phyloP scores from a whole-genome alignment of 176 grass and related monocot species.

The Luzula sylvatica region DNA sequence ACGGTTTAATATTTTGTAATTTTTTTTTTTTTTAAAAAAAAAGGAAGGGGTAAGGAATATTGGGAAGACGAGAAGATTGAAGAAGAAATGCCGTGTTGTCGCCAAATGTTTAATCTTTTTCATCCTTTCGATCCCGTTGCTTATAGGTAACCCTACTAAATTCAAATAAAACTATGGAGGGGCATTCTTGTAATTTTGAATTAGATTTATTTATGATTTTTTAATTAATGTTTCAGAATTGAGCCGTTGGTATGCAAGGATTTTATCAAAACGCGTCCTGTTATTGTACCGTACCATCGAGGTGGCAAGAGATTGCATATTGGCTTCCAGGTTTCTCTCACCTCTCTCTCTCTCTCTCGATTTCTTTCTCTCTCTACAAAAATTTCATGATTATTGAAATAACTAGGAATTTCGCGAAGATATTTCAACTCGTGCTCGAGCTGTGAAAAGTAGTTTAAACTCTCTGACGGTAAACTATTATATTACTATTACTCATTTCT shows the following conservation, averaged over 20 bases:
- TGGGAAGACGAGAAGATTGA: conserved; percentile 80
- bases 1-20: neutral
- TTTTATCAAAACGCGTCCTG: conserved; percentile 56
- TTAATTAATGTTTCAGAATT: conserved; percentile 87
- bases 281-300: conserved; percentile 92
- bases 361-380: too few relatives aligned
- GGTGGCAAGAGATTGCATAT: conserved; percentile 93
- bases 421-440: conserved; percentile 43
- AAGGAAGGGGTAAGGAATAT: conserved; percentile 76
- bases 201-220: too few relatives aligned
- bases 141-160: conserved; percentile 44
- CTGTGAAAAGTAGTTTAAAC: conserved; percentile 35
- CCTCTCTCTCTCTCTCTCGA: conserved; percentile 7
- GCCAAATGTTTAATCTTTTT: conserved; percentile 94
- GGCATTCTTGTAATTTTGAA: too few relatives aligned
- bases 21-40: neutral
- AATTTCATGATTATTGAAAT: neutral
- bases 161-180: neutral
- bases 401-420: conserved; percentile 77
- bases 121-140: conserved; percentile 99
- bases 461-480: conserved; percentile 42
- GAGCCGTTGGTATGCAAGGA: conserved; percentile 98
- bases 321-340: conserved; percentile 66
- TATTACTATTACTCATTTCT: neutral
- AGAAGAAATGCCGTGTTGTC: conserved; percentile 89